These are phyloP conservation scores for Antrodiella citrinella DNA, from an alignment of 768 basidiomycete genomes.

Conservation along the genomic window DNA sequence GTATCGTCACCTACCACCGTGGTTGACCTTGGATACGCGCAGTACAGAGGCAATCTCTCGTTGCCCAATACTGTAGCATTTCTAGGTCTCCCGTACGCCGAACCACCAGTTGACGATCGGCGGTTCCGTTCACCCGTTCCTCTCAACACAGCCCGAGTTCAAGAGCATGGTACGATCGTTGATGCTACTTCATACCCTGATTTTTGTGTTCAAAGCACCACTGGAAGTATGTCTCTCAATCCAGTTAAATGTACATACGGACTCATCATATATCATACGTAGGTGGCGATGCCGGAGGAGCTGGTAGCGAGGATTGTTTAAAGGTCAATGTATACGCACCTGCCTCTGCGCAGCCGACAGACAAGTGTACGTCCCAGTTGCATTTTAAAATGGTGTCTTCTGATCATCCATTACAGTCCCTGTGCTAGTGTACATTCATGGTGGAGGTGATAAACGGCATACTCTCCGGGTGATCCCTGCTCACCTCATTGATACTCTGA, in stretches of 20 bases:
- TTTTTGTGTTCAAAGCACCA: constrained; percentile 54
- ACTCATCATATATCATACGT: no score
- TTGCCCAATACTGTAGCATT: constrained; percentile 48
- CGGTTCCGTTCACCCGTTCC: constrained; percentile 41
- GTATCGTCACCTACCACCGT: constrained; percentile 14
- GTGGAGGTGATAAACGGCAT: constrained; percentile 22
- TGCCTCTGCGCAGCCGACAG: constrained; percentile 33
- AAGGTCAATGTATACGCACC: constrained; percentile 63
- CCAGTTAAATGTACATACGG: no score
- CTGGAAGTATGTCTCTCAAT: constrained; percentile 34
- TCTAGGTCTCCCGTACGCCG: constrained; percentile 34
- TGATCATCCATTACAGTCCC: constrained; percentile 20
- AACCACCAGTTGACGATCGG: constrained; percentile 25
- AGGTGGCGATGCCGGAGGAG: constrained; percentile 53
- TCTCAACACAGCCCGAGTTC: constrained; percentile 40
- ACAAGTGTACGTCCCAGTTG: constrained; percentile 39
- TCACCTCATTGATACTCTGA: no score
- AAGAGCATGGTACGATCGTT: constrained; percentile 31
- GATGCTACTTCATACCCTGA: constrained; percentile 46
- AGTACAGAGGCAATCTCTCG: constrained; percentile 45
- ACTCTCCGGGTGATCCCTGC: neutral
- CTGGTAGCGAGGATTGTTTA: constrained; percentile 59
- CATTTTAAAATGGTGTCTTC: no score
- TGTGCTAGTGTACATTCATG: constrained; percentile 34
- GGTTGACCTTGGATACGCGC: constrained; percentile 52